phyloP scores from a whole-genome alignment of 2,329 filamentous ascomycete species.

The Arthrinium phaeospermum region DNA sequence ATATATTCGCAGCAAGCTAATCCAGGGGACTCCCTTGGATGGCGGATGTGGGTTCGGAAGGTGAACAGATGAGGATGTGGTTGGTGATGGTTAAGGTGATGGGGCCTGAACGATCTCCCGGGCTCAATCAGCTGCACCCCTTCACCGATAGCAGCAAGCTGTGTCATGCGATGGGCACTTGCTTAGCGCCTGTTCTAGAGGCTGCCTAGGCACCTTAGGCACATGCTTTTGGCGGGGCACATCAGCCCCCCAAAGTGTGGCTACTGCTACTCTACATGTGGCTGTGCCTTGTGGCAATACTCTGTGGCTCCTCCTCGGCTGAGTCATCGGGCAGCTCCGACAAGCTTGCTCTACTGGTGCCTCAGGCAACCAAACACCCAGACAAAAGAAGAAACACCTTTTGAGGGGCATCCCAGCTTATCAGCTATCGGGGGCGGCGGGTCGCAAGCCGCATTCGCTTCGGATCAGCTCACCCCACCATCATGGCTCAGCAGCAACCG shows the following conservation, averaged over 20 bases:
- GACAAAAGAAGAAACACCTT: background rate
- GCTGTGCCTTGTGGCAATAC: background rate
- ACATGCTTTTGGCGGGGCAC: background rate
- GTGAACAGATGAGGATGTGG: constrained; percentile 3
- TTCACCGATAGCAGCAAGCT: constrained; percentile 3
- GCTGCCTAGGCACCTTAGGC: constrained; percentile 1
- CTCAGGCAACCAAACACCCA: background rate
- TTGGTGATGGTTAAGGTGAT: constrained; percentile 11
- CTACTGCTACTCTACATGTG: background rate
- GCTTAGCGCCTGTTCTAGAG: background rate
- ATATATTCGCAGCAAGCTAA: background rate
- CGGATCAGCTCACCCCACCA: constrained; percentile 1
- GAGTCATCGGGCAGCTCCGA: background rate
- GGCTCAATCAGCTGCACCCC: constrained; percentile 8
- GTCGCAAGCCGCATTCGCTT: background rate
- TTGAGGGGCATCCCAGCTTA: background rate
- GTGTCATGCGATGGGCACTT: constrained; percentile 13
- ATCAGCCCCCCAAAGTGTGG: background rate
- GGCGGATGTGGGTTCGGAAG: background rate
- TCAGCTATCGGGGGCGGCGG: constrained; percentile 2
- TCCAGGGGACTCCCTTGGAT: background rate
- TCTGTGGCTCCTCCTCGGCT: background rate
- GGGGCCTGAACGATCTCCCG: background rate
- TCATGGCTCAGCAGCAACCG: constrained; percentile 3
- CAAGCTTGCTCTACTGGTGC: background rate